Evolutionary conservation across 331 rosid species (phyloP), one percentile per base, ranked within the genome.

Genomic region (Malus hybrid): DNA sequence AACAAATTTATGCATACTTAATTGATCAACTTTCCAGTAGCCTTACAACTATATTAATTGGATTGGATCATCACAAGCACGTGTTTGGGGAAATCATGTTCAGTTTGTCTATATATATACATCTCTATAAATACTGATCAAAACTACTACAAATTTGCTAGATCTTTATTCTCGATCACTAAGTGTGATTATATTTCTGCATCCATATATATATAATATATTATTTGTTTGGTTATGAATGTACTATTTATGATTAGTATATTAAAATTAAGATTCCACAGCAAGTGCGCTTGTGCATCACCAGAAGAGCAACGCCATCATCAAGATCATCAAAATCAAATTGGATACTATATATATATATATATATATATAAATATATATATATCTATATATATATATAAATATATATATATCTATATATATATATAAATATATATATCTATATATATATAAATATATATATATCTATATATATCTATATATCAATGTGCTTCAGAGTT

Each of bases 231-330:
- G 70, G 67, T 70, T 34, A 42, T 42, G 59, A 18, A 60, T 60
- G 77, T 59, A 60, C 57, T 36, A 34, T 33, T 33, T 31, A 57
- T 52, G 57, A 19, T 39, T 70, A 33, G 10, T 19, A 67, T 16
- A 74, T 65, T 28, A 5, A 65, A 65, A 46, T 73, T 62, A 55
- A 79, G 85, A 85, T 85, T 81, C 85, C 73, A 44, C 36, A 65
- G 66, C 62, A 74, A 71, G 79, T 67, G 80, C 50, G 72, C 50
- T 65, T 65, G 71, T 67, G 74, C 78, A 77, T 55, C 55, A 73
- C 69, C 74, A 71, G 82, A 56, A 74, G 68, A 39, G 76, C 80
- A 59, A 61, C 10, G 77, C 27, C 70, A 22, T 63, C 27, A 62
- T 69, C 32, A 57, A 64, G 68, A 69, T 18, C 57, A 76, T 71